Percentiles rank a stretch among this genome's conserved stretches.
phyloP scores from a whole-genome alignment of 1,284 basidiomycete species.

The Caloboletus firmus region DNA sequence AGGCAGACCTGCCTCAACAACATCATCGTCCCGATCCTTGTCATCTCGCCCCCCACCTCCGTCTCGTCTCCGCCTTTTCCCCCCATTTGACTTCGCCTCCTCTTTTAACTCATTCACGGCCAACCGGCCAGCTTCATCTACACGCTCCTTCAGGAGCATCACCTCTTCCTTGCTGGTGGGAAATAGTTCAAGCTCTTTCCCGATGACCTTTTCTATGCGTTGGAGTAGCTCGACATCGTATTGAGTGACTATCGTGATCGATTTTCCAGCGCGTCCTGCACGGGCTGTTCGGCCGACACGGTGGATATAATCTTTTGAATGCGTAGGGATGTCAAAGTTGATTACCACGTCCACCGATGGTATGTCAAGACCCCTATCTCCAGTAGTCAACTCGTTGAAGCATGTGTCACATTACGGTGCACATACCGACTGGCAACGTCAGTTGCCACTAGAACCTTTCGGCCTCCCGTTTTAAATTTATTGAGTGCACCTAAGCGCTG shows the following conservation, averaged over 20 bases:
- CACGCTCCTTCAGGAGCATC: conserved; percentile 84
- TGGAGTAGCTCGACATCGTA: conserved; percentile 98
- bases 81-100: conserved; percentile 51
- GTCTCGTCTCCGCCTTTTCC: conserved; percentile 57
- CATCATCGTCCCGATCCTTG: conserved; percentile 84
- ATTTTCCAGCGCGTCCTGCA: conserved; percentile 93
- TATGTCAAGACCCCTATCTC: conserved; percentile 86
- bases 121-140: conserved; percentile 84
- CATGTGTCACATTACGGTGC: background rate
- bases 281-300: conserved; percentile 97
- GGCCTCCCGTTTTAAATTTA: conserved; percentile 96
- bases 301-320: conserved; percentile 99
- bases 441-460: conserved; percentile 91
- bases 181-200: conserved; percentile 92
- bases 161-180: conserved; percentile 91
- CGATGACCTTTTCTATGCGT: conserved; percentile 90
- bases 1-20: conserved; percentile 80
- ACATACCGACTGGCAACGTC: conserved; percentile 92
- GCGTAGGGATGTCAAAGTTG: conserved; percentile 97
- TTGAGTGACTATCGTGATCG: conserved; percentile 95
- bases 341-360: conserved; percentile 96
- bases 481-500: conserved; percentile 91
- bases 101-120: conserved; percentile 82
- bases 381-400: conserved; percentile 7
- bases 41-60: conserved; percentile 60